These are phyloP conservation scores for Coniosporium tulheliwenetii DNA, from an alignment of 2,329 filamentous ascomycete genomes.

Conservation along the genomic window DNA sequence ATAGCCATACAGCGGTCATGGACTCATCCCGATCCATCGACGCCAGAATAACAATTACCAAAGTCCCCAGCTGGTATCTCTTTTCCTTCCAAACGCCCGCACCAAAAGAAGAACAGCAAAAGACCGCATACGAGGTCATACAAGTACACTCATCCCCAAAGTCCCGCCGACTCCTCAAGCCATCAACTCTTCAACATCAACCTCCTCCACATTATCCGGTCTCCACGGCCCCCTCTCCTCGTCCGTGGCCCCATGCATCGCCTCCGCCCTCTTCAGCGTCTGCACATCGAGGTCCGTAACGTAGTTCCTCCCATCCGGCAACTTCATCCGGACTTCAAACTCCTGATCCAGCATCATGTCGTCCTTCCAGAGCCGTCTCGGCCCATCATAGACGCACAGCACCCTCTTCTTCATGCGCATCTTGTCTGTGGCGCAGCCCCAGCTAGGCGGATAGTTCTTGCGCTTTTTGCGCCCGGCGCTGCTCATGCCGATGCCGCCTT, in stretches of 20 bases:
- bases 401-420: conserved; percentile 99
- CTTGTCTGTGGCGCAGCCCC: conserved; percentile 82
- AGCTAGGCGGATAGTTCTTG: conserved; percentile 83
- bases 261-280: conserved; percentile 76
- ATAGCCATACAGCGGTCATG: too few species aligned
- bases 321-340: conserved; percentile 77
- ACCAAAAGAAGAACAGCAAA: too few species aligned
- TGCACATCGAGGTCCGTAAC: conserved; percentile 88
- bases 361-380: conserved; percentile 81
- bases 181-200: too few species aligned
- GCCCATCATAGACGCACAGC: conserved; percentile 80
- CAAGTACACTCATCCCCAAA: too few species aligned
- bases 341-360: conserved; percentile 98
- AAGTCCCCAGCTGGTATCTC: too few species aligned
- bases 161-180: too few species aligned
- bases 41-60: too few species aligned
- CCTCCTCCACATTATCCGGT: conserved; percentile 43
- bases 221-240: conserved; percentile 83
- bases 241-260: conserved; percentile 61
- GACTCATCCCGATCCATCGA: too few species aligned
- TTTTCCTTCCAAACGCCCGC: too few species aligned
- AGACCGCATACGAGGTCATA: too few species aligned
- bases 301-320: conserved; percentile 58
- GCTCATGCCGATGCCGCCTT: conserved; percentile 47
- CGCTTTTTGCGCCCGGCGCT: conserved; percentile 64